Percentiles rank a stretch among this genome's conserved stretches.
phyloP scores from a whole-genome alignment of 352 stramenopile genomes.

The Phytophthora podocarpi region DNA sequence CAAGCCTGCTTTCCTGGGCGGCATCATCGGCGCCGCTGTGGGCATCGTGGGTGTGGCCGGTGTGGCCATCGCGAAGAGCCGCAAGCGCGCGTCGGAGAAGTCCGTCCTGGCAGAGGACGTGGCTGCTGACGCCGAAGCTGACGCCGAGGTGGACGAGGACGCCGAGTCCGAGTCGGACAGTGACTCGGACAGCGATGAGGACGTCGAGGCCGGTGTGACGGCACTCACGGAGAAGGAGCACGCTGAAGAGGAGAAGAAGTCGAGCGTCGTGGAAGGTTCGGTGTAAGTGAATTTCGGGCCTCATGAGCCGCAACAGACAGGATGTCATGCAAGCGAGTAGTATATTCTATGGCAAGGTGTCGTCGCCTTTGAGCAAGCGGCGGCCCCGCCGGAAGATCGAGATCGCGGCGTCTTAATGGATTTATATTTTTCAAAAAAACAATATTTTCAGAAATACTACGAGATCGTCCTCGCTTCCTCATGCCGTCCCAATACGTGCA shows the following conservation, averaged over 20 bases:
- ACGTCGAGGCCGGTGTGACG: slow-evolving; percentile 36
- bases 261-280: slow-evolving; percentile 62
- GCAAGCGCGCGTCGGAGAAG: slow-evolving; percentile 48
- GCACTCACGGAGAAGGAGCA: slow-evolving; percentile 35
- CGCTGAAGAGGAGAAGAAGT: slow-evolving; percentile 43
- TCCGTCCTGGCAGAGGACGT: slow-evolving; percentile 47
- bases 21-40: slow-evolving; percentile 50
- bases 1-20: slow-evolving; percentile 44
- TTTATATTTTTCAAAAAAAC: slow-evolving; percentile 21
- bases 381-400: slow-evolving; percentile 13
- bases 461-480: no score
- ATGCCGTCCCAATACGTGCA: no score
- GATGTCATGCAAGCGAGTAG: slow-evolving; percentile 29
- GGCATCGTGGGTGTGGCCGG: slow-evolving; percentile 50
- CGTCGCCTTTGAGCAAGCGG: slow-evolving; percentile 4
- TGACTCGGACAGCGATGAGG: slow-evolving; percentile 47
- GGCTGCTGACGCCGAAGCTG: slow-evolving; percentile 41
- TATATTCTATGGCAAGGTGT: slow-evolving; percentile 35
- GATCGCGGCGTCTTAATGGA: slow-evolving; percentile 11
- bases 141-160: slow-evolving; percentile 41
- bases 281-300: slow-evolving; percentile 45
- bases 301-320: slow-evolving; percentile 8
- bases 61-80: slow-evolving; percentile 51
- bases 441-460: no score
- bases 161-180: slow-evolving; percentile 50